Evolutionary conservation across 208 protist genomes (phyloP).

Genomic region (Trypanosoma scelopori): DNA sequence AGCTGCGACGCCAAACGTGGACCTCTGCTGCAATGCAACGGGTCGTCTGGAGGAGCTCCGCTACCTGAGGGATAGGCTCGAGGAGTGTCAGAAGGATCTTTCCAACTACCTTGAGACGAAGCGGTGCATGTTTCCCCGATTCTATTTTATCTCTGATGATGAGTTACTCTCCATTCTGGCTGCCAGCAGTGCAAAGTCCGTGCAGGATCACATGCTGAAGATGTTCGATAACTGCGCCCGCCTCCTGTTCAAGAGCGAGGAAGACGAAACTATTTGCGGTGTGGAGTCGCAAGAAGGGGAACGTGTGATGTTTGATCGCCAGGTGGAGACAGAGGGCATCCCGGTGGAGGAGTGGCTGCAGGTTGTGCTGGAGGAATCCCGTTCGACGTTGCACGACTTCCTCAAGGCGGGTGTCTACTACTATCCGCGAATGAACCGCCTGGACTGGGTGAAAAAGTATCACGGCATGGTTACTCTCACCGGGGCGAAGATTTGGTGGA

Average conservation of each 20-base stretch:
- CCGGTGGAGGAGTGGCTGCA: slow-evolving; percentile 98
- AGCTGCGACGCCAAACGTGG: slow-evolving; percentile 90
- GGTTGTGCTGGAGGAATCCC: slow-evolving; percentile 95
- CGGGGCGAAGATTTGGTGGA: slow-evolving; percentile 99
- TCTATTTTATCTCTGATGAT: slow-evolving; percentile 99
- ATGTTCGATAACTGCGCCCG: slow-evolving; percentile 97
- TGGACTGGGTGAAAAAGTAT: slow-evolving; percentile 95
- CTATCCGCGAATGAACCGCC: slow-evolving; percentile 93
- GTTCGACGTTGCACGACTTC: slow-evolving; percentile 90
- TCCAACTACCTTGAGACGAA: slow-evolving; percentile 98
- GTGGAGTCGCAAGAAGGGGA: slow-evolving; percentile 97
- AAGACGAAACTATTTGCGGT: slow-evolving; percentile 91
- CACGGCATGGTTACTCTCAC: slow-evolving; percentile 96
- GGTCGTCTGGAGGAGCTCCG: slow-evolving; percentile 94
- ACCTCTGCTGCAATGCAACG: slow-evolving; percentile 89
- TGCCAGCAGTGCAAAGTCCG: slow-evolving; percentile 89
- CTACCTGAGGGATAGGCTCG: slow-evolving; percentile 92
- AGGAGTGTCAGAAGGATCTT: slow-evolving; percentile 98
- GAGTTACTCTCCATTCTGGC: slow-evolving; percentile 98
- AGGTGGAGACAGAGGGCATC: slow-evolving; percentile 86
- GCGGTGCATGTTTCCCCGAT: slow-evolving; percentile 97
- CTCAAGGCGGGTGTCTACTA: slow-evolving; percentile 98
- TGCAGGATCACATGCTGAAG: slow-evolving; percentile 99
- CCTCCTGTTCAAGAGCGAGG: slow-evolving; percentile 94
- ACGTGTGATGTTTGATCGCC: slow-evolving; percentile 87